A percentile compares a stretch with the other conserved stretches of the same genome.
These are phyloP conservation scores for Annulohypoxylon truncatum DNA, from an alignment of 2,329 filamentous ascomycete species.

Conservation along the genomic window DNA sequence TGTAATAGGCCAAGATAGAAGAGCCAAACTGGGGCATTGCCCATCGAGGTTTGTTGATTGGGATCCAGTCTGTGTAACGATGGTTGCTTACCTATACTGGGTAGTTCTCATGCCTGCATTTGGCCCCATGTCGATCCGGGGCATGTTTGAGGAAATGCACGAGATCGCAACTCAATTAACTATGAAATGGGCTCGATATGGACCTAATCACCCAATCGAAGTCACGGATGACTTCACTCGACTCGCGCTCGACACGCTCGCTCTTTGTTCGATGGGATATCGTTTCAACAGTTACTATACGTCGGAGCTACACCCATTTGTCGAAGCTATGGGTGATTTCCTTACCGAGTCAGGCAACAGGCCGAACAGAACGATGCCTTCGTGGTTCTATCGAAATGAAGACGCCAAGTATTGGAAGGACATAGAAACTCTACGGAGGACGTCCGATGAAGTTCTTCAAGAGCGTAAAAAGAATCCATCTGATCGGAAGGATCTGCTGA, in stretches of 20 bases:
- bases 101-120: slow-evolving; percentile 71
- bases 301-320: slow-evolving; percentile 76
- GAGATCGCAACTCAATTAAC: slow-evolving; percentile 74
- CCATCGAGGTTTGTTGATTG: slow-evolving; percentile 41
- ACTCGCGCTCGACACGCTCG: slow-evolving; percentile 78
- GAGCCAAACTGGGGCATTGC: slow-evolving; percentile 70
- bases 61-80: background rate
- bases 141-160: slow-evolving; percentile 77
- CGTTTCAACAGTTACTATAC: slow-evolving; percentile 82
- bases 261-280: slow-evolving; percentile 76
- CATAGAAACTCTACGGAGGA: slow-evolving; percentile 65
- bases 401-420: slow-evolving; percentile 65
- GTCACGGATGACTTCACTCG: slow-evolving; percentile 56
- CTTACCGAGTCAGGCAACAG: slow-evolving; percentile 67
- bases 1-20: slow-evolving; percentile 54
- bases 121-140: slow-evolving; percentile 73
- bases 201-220: slow-evolving; percentile 66
- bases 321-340: slow-evolving; percentile 74
- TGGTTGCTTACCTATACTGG: slow-evolving; percentile 74
- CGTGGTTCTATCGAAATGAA: slow-evolving; percentile 61
- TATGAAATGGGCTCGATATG: slow-evolving; percentile 75
- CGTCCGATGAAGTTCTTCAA: slow-evolving; percentile 70
- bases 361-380: slow-evolving; percentile 59
- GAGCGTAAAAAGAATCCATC: slow-evolving; percentile 65
- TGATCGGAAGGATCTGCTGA: slow-evolving; percentile 73